Base-by-base conservation (phyloP, 2,329 filamentous ascomycete species). In the Ophiostoma montium region DNA sequence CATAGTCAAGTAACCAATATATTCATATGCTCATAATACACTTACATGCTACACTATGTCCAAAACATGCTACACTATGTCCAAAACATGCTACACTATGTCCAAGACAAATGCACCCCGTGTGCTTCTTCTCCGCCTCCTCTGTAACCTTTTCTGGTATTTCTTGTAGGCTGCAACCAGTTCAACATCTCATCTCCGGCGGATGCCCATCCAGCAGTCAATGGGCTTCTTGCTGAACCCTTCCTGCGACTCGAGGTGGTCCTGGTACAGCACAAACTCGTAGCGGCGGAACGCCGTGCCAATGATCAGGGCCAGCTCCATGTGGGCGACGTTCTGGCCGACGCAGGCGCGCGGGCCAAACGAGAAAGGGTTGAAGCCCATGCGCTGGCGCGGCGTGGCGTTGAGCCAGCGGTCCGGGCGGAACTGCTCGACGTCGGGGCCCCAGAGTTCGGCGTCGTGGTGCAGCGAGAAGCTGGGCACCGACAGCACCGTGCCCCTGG, bases 381-480 rank as follows among this genome's bases (percentile, higher is more conserved):
- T 47, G n/a, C 46, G 39, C 48, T 54, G 52, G 32, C 47, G 47
- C 21, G 50, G 58, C 3, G 55, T 46, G 5, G 19, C 27, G 16
- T 11, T 27, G 35, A 61, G 57, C 50, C 43, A 61, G 16, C 59
- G 54, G 5, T 51, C 50, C n/a, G 58, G 59, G 35, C 54, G 50
- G 33, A 61, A 53, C 19, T 57, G 48, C 2, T 59, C 54, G 8
- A 54, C 59, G 36, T 61, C 57, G 9, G 57, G 50, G 10, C 58
- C 59, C 59, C 59, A 61, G 42, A 62, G 53, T 7, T 35, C 45
- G 27, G 49, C 42, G 16, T 53, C 51, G 43, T 54, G 52, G 48
- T 54, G 52, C 19, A 54, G 23, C 3, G 52, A 44, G n/a, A 44
- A 54, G 46, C 50, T 52, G 5, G 52, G 52, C 12, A 51, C 50